Conservation (phyloP, 1,284 basidiomycete genomes). For the Rhodotorula mucilaginosa region DNA sequence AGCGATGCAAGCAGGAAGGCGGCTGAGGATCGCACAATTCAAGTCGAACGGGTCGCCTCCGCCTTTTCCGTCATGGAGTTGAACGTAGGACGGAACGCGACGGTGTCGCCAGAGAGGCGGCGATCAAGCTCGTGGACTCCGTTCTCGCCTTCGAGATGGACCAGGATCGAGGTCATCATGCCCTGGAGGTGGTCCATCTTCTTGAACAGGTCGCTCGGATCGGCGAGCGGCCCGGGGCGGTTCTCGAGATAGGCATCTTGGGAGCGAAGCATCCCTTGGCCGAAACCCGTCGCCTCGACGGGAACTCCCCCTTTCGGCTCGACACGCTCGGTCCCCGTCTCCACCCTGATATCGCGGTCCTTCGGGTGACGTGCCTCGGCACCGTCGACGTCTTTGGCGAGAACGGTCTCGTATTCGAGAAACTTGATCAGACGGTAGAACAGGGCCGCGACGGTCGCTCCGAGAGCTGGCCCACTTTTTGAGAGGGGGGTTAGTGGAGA, state of each 20-base stretch:
- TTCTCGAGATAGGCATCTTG: neutral
- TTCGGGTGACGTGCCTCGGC: too few relatives aligned
- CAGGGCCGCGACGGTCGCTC: conserved; percentile 59
- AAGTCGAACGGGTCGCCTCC: too few relatives aligned
- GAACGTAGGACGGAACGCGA: neutral
- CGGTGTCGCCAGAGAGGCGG: neutral
- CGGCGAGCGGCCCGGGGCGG: neutral
- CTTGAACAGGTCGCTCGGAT: neutral
- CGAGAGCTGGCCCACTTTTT: conserved; percentile 54
- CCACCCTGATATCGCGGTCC: too few relatives aligned
- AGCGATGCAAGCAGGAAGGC: too few relatives aligned
- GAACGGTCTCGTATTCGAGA: conserved; percentile 11
- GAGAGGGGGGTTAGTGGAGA: too few relatives aligned
- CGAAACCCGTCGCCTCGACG: neutral
- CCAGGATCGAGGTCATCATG: neutral
- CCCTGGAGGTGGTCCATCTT: neutral
- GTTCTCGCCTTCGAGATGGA: neutral
- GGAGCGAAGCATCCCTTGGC: neutral
- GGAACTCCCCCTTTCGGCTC: neutral
- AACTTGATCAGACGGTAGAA: conserved; percentile 54
- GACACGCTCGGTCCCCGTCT: too few relatives aligned
- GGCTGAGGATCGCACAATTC: too few relatives aligned
- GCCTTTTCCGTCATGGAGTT: too few relatives aligned
- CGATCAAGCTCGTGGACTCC: neutral
- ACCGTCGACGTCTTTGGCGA: neutral